Evolutionary conservation across 768 basidiomycete species (phyloP), one percentile per base, ranked within the genome.

Genomic region (Lyophyllum decastes): DNA sequence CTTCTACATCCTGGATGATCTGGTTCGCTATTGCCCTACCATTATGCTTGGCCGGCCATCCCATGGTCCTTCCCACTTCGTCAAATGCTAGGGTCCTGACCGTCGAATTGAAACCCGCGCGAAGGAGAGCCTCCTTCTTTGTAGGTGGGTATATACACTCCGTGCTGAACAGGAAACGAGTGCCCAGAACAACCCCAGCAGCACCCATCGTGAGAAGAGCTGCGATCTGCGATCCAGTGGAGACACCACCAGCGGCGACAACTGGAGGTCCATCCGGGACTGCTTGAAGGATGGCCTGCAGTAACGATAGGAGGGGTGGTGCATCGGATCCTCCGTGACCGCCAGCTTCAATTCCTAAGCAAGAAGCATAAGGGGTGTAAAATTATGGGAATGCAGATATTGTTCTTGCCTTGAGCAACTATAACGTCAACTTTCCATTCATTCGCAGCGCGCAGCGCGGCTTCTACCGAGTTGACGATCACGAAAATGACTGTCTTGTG

Each of bases 221-320:
- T 17, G 84, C 82, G 51, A 83, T 66, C 49, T 87, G 83, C 0
- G 70, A 60, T 9, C 86, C 85, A 4, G 72, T 80, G 3, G 75
- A 69, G 50, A 89, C 65, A 0, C 87, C 87, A 6, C 88, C 88
- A 0, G 88, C 86, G 1, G 82, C 86, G n/a, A 88, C 60, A 52
- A 88, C 64, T 2, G 75, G 76, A 0, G 80, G 80, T 2, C 72
- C 71, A 8, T 66, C 62, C 2, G 69, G 65, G 12, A 83, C 57
- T 5, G 65, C 75, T 24, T 67, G 64, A n/a, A 81, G 67, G 50
- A 86, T 68, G 34, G 73, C 72, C 16, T 80, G 73, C 22, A 87
- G 64, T 25, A 87, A 73, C 45, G 73, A 69, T 19, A 83, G 68
- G 0, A 86, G 78, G 8, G 79, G 80, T 1, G 85, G 79, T n/a